phyloP scores from a whole-genome alignment of 345 rosid species.

The Mercurialis annua region DNA sequence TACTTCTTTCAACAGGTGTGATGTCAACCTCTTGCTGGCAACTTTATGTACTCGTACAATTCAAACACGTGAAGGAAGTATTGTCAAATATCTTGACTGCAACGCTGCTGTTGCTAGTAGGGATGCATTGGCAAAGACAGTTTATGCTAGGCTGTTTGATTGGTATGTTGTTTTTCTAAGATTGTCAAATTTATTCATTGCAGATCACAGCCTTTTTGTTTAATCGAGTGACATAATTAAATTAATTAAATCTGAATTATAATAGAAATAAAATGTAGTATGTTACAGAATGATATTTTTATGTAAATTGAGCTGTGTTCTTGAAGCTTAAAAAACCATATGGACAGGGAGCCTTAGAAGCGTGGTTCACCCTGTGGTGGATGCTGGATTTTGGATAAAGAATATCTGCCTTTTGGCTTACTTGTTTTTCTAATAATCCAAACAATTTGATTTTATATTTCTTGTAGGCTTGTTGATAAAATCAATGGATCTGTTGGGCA shows the following conservation, averaged over 20 bases:
- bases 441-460: slow-evolving; percentile 21
- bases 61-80: slow-evolving; percentile 93
- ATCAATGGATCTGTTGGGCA: slow-evolving; percentile 92
- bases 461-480: slow-evolving; percentile 85
- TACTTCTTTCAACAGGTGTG: slow-evolving; percentile 59
- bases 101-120: slow-evolving; percentile 93
- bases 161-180: no score
- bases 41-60: slow-evolving; percentile 84
- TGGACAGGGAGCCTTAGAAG: no score
- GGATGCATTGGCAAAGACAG: slow-evolving; percentile 93
- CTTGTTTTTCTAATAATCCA: not conserved
- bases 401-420: slow-evolving; percentile 11
- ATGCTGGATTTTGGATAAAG: not conserved
- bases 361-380: no score
- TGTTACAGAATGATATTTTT: no score
- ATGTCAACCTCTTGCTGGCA: slow-evolving; percentile 68
- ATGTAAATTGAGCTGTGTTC: no score
- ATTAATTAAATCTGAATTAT: no score
- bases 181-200: no score
- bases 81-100: slow-evolving; percentile 84
- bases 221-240: no score
- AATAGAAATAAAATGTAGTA: no score
- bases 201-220: no score
- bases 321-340: no score
- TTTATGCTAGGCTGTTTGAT: slow-evolving; percentile 90